Evolutionary conservation across 352 stramenopile species (phyloP), one percentile per base, ranked within the genome.

Genomic region (Globisporangium spinosum): DNA sequence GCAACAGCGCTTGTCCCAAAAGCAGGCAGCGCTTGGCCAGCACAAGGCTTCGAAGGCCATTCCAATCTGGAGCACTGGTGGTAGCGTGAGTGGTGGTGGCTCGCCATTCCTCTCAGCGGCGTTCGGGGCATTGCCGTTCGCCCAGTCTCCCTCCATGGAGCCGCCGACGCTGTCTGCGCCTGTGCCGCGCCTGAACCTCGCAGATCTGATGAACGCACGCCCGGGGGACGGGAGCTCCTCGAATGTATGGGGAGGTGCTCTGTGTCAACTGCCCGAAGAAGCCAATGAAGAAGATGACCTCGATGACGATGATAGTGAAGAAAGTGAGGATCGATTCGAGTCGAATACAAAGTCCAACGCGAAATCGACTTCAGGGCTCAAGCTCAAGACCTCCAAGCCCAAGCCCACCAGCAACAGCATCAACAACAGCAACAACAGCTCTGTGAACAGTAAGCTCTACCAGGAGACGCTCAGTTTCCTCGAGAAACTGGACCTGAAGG

Each of bases 401-500:
- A 60, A 9, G 17, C 3, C 7, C 38, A 29, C 49, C 34, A 70
- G 38, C 54, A 74, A 73, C 53, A 70, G 60, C 25, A 53, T 13
- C 55, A 72, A 59, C 17, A 70, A 59, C 5, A 35, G 56, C 8
- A 62, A 53, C 17, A 70, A 62, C 5, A 35, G 54, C 7, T 58
- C 22, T 49, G 15, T 9, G 15, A 70, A 62, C 6, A 38, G 54
- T 4, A 63, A 32, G 15, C 40, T 87, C 17, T 73, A 89, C 7
- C 68, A 83, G 53, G 79, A 89, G 62, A 80, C 83, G 2, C 62
- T 88, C 20, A 67, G 70, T 4, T 88, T 89, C 43, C 73, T 91
- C 3, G 83, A 89, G 60, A 82, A 78, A 12, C 62, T 91, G 47
- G 78, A 91, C 29, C 66, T 91, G 17, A 89, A 89, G 59, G 62